These are phyloP conservation scores for Saccharomycopsis olivae DNA, from an alignment of 805 yeast species.

Conservation along the genomic window DNA sequence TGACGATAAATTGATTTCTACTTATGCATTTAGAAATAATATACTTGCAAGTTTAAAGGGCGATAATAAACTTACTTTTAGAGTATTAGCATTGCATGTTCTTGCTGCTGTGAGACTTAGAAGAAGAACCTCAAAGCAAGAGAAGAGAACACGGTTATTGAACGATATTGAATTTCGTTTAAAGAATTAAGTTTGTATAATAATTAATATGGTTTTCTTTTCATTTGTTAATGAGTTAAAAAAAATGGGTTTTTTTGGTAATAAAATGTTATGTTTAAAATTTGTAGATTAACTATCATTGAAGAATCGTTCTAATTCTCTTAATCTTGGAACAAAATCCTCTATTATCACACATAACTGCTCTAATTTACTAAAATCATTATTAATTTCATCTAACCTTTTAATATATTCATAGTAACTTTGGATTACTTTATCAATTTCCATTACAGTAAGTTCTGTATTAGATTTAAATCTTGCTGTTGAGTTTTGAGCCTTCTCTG, in stretches of 20 bases:
- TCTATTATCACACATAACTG: conserved; percentile 34
- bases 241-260: too few relatives aligned
- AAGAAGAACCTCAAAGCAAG: conserved; percentile 18
- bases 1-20: too few relatives aligned
- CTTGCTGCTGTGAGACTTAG: conserved; percentile 24
- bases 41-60: background rate
- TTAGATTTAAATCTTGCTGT: conserved; percentile 21
- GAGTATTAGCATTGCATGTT: conserved; percentile 21
- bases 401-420: conserved; percentile 30
- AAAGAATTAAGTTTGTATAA: background rate
- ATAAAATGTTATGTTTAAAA: too few relatives aligned
- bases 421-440: conserved; percentile 32
- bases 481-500: conserved; percentile 30
- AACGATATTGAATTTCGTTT: conserved; percentile 1
- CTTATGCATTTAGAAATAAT: too few relatives aligned
- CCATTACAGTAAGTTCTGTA: conserved; percentile 19
- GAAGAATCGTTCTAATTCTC: conserved; percentile 25
- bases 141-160: conserved; percentile 4
- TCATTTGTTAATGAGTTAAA: background rate
- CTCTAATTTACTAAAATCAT: conserved; percentile 40
- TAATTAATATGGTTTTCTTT: background rate
- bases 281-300: background rate
- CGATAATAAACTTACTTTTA: conserved; percentile 13
- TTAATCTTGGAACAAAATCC: conserved; percentile 32
- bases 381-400: conserved; percentile 40